Conservation (phyloP, 352 stramenopile genomes). For the Phytophthora fragariae region DNA sequence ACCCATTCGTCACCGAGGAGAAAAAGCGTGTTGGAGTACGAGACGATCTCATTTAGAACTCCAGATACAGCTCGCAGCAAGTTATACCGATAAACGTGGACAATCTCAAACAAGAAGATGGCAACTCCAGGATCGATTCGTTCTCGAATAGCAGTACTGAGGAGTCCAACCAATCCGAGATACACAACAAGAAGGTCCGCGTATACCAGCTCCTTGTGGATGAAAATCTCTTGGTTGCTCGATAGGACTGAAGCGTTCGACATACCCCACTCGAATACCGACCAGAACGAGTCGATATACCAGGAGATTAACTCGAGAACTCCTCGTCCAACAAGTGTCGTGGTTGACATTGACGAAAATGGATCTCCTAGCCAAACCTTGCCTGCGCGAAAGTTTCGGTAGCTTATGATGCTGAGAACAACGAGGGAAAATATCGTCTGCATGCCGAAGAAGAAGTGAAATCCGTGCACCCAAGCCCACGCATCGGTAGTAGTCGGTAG, state of each 20-base stretch:
- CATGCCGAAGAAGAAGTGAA: not conserved
- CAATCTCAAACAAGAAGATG: not conserved
- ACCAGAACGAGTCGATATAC: not conserved
- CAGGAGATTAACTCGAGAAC: not conserved
- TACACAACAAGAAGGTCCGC: not conserved
- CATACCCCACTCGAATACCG: not conserved
- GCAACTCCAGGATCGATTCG: not conserved
- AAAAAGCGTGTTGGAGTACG: not conserved
- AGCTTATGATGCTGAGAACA: not conserved
- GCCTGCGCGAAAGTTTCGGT: not conserved
- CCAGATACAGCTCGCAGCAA: not conserved
- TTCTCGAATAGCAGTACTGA: not conserved
- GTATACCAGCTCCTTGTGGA: slow-evolving; percentile 1
- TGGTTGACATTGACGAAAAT: not conserved
- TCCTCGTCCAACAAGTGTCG: not conserved
- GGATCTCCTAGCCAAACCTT: not conserved
- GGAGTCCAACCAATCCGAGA: not conserved
- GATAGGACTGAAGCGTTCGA: not conserved
- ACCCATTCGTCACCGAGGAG: not conserved
- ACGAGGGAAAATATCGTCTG: not conserved
- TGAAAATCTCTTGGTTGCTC: not conserved
- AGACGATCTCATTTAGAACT: not conserved
- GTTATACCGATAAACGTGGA: not conserved
- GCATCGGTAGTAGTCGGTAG: not conserved
- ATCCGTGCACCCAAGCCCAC: not conserved